Evolutionary conservation across 345 rosid species (phyloP), one percentile per base, ranked within the genome.

Genomic region (Melastoma malabathricum): DNA sequence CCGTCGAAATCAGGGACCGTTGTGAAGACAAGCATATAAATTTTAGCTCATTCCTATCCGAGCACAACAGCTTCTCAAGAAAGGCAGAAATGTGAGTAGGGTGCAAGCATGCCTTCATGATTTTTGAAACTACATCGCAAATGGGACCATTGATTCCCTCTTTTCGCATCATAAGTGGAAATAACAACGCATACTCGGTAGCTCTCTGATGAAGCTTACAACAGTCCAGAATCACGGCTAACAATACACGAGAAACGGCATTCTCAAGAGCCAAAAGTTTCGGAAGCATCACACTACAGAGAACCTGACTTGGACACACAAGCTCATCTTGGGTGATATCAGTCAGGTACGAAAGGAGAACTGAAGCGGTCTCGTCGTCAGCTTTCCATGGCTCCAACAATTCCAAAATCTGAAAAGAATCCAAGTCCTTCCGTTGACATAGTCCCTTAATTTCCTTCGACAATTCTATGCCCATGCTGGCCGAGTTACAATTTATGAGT

Each of bases 341-440:
- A 15, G 59, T 60, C 52, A 79, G 67, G 70, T 74, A 68, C 22
- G 78, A 74, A 50, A 83, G 57, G 13, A 85, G 63, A 56, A 79
- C 58, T 0, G 83, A 72, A 69, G 85, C 67, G 56, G 57, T 70
- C 52, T 89, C 93, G 43, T 89, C 89, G 47, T 75, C 87, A 12
- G 64, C 75, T 69, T 68, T 72, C 87, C 92, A 82, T 53, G 80
- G 89, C 69, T 82, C 85, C 66, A 89, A 66, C 68, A 75, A 57
- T 56, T 62, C 72, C 68, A 89, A 63, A 64, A 80, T 50, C 18
- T 25, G 55, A 3, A 75, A 58, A 44, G 74, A 62, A 59, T 75
- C 70, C 18, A 46, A 68, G 54, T 65, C 61, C 47, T 65, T 70
- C 5, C 51, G 72, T 43, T 74, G 59, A 64, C 89, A 78, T 56